phyloP scores from a whole-genome alignment of 768 basidiomycete genomes.

The Rhodotorula diobovata region DNA sequence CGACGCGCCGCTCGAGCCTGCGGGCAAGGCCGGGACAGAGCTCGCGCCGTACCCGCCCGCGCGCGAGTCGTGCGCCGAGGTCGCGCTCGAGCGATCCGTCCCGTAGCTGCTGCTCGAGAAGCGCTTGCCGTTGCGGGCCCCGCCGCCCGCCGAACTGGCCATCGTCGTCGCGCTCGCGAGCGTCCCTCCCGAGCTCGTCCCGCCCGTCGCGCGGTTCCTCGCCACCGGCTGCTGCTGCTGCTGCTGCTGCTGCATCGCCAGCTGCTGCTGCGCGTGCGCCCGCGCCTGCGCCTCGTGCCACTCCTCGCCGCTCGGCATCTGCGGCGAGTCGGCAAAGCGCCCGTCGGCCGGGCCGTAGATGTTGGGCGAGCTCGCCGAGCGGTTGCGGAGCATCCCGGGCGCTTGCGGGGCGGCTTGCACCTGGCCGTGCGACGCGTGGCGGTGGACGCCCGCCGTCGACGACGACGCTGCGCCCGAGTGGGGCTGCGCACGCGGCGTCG shows the following conservation, averaged over 20 bases:
- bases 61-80: constrained; percentile 17
- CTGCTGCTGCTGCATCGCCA: constrained; percentile 8
- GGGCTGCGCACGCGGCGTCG: constrained; percentile 16
- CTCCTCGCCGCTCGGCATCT: constrained; percentile 9
- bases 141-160: constrained; percentile 28
- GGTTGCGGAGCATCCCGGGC: constrained; percentile 46
- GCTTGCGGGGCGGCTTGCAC: constrained; percentile 17
- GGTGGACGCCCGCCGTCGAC: constrained; percentile 24
- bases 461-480: too few relatives aligned
- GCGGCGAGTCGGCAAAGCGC: constrained; percentile 25
- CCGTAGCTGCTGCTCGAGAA: constrained; percentile 25
- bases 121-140: neutral
- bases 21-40: neutral
- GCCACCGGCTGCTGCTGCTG: neutral
- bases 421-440: constrained; percentile 37
- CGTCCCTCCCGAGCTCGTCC: constrained; percentile 38
- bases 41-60: neutral
- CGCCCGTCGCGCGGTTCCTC: constrained; percentile 7
- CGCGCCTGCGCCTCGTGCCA: constrained; percentile 7
- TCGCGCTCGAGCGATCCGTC: constrained; percentile 39
- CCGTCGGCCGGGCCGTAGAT: constrained; percentile 45
- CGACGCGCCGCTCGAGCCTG: neutral
- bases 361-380: constrained; percentile 50
- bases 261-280: constrained; percentile 8
- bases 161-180: constrained; percentile 30